Evolutionary conservation across 306 rosid genomes (phyloP).

Genomic region (Prunus padus): DNA sequence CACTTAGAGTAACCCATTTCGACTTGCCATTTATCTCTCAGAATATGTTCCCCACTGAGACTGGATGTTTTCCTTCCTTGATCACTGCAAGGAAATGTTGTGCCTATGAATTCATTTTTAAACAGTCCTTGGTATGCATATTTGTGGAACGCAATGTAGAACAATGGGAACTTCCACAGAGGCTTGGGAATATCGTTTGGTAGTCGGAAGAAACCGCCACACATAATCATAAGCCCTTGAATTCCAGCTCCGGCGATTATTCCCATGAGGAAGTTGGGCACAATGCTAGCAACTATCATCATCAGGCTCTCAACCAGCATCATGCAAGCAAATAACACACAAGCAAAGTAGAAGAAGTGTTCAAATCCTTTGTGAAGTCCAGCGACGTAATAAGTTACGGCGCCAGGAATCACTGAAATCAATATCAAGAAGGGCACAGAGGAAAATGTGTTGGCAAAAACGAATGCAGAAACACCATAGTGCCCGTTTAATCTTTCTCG

Average conservation of each 20-base stretch:
- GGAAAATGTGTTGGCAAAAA: slow-evolving; percentile 62
- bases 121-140: slow-evolving; percentile 62
- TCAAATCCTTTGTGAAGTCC: slow-evolving; percentile 47
- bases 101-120: slow-evolving; percentile 66
- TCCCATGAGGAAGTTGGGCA: slow-evolving; percentile 76
- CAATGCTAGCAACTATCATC: slow-evolving; percentile 71
- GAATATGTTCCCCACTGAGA: slow-evolving; percentile 35
- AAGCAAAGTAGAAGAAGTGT: slow-evolving; percentile 42
- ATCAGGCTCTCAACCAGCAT: slow-evolving; percentile 72
- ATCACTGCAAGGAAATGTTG: slow-evolving; percentile 14
- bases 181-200: slow-evolving; percentile 51
- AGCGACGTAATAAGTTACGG: slow-evolving; percentile 45
- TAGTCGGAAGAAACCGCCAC: slow-evolving; percentile 53
- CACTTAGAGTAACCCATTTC: slow-evolving; percentile 62
- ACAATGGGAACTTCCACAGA: slow-evolving; percentile 61
- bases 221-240: slow-evolving; percentile 60
- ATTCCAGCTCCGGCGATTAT: slow-evolving; percentile 70
- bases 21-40: slow-evolving; percentile 36
- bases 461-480: slow-evolving; percentile 54
- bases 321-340: slow-evolving; percentile 39
- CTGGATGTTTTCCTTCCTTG: neutral
- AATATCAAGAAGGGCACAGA: slow-evolving; percentile 49
- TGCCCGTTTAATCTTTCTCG: slow-evolving; percentile 75
- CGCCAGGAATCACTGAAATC: slow-evolving; percentile 56
- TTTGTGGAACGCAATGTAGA: slow-evolving; percentile 56